Evolutionary conservation across 192 early-diverging fungal species (phyloP).

Genomic region (Backusella psychrophila): DNA sequence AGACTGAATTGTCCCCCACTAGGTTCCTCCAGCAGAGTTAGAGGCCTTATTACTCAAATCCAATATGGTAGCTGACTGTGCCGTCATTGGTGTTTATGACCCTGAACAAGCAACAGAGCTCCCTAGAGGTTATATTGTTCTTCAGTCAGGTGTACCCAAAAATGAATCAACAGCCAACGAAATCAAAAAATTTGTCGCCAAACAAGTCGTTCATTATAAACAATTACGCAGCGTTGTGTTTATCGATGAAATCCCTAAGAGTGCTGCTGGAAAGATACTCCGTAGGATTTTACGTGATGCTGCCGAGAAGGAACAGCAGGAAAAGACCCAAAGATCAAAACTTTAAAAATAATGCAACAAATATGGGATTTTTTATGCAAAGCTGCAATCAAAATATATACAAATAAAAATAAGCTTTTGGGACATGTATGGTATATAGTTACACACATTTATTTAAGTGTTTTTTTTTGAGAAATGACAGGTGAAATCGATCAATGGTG

Average conservation of each 20-base stretch:
- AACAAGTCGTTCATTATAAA: constrained; percentile 67
- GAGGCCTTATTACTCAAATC: constrained; percentile 45
- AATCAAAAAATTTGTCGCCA: constrained; percentile 52
- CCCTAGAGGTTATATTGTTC: constrained; percentile 75
- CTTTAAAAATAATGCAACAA: not conserved
- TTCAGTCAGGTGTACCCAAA: constrained; percentile 38
- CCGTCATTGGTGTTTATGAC: constrained; percentile 67
- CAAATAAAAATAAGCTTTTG: not conserved
- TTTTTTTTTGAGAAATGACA: not conserved
- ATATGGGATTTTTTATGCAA: not conserved
- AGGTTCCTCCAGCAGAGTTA: constrained; percentile 58
- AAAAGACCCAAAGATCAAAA: not conserved
- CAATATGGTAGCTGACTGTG: constrained; percentile 54
- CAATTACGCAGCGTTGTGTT: constrained; percentile 79
- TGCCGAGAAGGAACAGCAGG: constrained; percentile 7
- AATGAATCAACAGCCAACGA: constrained; percentile 39
- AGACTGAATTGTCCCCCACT: not conserved
- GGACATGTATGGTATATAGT: too few relatives aligned
- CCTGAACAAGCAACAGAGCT: constrained; percentile 68
- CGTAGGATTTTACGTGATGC: constrained; percentile 43
- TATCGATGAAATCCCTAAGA: constrained; percentile 71
- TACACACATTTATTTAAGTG: too few relatives aligned
- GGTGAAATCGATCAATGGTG: too few relatives aligned
- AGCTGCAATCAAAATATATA: too few relatives aligned
- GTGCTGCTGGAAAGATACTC: constrained; percentile 82